A percentile compares a stretch with the other conserved stretches of the same genome.
These are phyloP conservation scores for Grosmannia huntii DNA, from an alignment of 2,329 filamentous ascomycete species.

Conservation along the genomic window DNA sequence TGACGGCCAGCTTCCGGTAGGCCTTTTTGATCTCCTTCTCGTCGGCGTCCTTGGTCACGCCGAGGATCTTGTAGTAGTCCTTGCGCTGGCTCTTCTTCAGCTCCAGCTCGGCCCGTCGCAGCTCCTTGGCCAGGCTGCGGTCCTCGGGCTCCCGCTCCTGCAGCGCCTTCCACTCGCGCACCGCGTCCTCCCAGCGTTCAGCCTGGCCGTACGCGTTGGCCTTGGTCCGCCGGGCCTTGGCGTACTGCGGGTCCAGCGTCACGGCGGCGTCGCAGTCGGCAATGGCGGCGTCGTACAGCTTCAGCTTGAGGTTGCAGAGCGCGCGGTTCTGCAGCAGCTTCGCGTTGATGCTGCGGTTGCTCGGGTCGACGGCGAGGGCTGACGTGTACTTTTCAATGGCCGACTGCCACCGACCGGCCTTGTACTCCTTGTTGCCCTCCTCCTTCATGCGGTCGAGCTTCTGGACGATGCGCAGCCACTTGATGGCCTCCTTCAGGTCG, in stretches of 20 bases:
- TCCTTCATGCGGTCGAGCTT: conserved; percentile 90
- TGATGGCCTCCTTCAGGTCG: conserved; percentile 78
- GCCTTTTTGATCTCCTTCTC: conserved; percentile 90
- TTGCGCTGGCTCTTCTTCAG: conserved; percentile 96
- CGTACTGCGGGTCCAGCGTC: conserved; percentile 69
- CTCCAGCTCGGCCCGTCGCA: conserved; percentile 83
- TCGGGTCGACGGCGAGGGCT: conserved; percentile 73
- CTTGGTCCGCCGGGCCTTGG: conserved; percentile 85
- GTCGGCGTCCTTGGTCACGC: conserved; percentile 70
- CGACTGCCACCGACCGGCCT: conserved; percentile 63
- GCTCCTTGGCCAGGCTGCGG: conserved; percentile 66
- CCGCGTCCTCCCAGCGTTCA: conserved; percentile 84
- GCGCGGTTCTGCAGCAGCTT: conserved; percentile 93
- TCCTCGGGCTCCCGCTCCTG: conserved; percentile 75
- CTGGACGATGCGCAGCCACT: conserved; percentile 79
- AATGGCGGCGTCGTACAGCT: conserved; percentile 71
- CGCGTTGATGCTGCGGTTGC: conserved; percentile 84
- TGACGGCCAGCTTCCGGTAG: conserved; percentile 86
- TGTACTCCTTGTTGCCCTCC: conserved; percentile 84
- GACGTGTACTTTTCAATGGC: conserved; percentile 77
- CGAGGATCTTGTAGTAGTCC: conserved; percentile 97
- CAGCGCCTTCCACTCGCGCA: conserved; percentile 79
- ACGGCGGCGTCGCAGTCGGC: conserved; percentile 77
- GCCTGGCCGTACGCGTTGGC: conserved; percentile 78
- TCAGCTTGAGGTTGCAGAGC: conserved; percentile 69